phyloP scores from a whole-genome alignment of 1,139 yeast species.

The Hansenula lynferdii region DNA sequence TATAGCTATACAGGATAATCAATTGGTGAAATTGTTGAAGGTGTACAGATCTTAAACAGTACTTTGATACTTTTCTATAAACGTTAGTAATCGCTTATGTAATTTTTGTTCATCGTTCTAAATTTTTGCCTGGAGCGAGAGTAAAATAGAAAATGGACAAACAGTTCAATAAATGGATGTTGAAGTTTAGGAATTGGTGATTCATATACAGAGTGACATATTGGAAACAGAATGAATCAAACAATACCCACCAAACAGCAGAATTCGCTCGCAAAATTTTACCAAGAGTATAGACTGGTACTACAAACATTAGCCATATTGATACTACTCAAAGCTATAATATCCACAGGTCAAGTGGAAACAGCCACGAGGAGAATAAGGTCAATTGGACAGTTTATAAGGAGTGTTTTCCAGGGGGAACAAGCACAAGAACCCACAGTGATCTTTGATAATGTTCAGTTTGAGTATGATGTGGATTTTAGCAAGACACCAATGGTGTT shows the following conservation, averaged over 20 bases:
- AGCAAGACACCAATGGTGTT: constrained; percentile 1
- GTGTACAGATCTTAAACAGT: constrained; percentile 42
- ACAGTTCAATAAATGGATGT: too few relatives aligned
- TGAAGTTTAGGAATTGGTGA: too few relatives aligned
- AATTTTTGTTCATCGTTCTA: too few relatives aligned
- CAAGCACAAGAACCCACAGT: background rate
- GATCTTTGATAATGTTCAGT: constrained; percentile 1
- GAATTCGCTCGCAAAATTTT: background rate
- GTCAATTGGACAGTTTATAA: too few relatives aligned
- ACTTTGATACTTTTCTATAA: constrained; percentile 32
- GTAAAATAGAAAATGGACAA: too few relatives aligned
- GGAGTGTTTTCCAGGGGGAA: too few relatives aligned
- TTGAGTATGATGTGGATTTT: constrained; percentile 1
- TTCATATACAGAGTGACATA: too few relatives aligned
- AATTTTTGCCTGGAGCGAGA: too few relatives aligned
- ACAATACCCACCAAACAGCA: too few relatives aligned
- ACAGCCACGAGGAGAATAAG: background rate
- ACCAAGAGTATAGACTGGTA: background rate
- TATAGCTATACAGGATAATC: constrained; percentile 43
- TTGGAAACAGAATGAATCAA: too few relatives aligned
- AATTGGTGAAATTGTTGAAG: constrained; percentile 42
- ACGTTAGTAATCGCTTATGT: too few relatives aligned
- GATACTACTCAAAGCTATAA: background rate
- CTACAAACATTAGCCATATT: background rate
- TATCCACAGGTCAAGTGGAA: background rate